Conservation (phyloP, 371 early-diverging fungal species). For the Mucor lusitanicus region DNA sequence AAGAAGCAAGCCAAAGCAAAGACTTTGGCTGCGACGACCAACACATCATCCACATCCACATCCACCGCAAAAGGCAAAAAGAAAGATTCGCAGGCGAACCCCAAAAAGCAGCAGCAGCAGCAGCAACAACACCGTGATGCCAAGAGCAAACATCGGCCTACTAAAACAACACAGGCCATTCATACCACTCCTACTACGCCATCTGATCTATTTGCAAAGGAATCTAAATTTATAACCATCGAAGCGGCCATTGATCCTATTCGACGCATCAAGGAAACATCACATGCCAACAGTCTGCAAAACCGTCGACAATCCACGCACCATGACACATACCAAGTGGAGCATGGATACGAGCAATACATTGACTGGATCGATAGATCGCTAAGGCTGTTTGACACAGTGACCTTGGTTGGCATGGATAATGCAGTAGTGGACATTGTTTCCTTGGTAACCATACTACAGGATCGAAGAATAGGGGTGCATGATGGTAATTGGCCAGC, state of each 20-base stretch:
- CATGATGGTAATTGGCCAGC: constrained; percentile 33
- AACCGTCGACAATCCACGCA: background rate
- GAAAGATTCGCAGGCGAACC: constrained; percentile 2
- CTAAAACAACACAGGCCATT: background rate
- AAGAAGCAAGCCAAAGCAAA: background rate
- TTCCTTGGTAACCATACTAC: constrained; percentile 38
- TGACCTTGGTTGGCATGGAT: constrained; percentile 47
- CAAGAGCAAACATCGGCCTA: background rate
- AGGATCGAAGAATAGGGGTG: constrained; percentile 38
- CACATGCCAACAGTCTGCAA: background rate
- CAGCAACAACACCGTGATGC: background rate
- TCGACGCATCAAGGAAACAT: background rate
- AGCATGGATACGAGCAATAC: constrained; percentile 47
- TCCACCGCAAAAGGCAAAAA: background rate
- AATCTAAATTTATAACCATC: constrained; percentile 38
- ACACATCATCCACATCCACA: background rate
- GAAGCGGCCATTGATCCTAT: constrained; percentile 44
- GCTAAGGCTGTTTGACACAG: constrained; percentile 28
- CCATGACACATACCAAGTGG: constrained; percentile 4
- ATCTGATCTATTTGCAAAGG: constrained; percentile 5
- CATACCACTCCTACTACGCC: background rate
- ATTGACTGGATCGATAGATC: constrained; percentile 43
- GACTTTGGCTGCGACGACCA: background rate
- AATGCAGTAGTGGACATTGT: constrained; percentile 42
- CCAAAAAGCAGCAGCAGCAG: constrained; percentile 5